Evolutionary conservation across 805 yeast species (phyloP).

Genomic region (Metschnikowia hibisci): DNA sequence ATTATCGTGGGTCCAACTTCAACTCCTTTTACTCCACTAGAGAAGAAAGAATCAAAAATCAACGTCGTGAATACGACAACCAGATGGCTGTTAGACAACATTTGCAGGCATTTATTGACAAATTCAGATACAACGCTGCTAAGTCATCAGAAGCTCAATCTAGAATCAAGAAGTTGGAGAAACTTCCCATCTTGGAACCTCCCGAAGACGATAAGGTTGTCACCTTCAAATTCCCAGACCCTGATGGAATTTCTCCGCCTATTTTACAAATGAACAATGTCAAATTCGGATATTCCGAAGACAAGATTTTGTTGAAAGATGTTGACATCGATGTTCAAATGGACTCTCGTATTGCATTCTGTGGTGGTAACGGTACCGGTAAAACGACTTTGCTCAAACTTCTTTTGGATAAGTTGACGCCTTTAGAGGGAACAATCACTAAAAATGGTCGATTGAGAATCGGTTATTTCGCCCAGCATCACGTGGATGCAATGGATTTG

Average conservation of each 20-base stretch:
- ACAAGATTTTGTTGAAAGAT: slow-evolving; percentile 59
- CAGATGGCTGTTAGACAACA: slow-evolving; percentile 96
- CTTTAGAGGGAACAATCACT: slow-evolving; percentile 73
- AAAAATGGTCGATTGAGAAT: slow-evolving; percentile 84
- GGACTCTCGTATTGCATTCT: slow-evolving; percentile 93
- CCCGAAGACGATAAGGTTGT: slow-evolving; percentile 89
- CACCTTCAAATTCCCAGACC: slow-evolving; percentile 91
- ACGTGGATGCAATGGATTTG: slow-evolving; percentile 95
- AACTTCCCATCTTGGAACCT: slow-evolving; percentile 85
- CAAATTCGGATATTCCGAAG: slow-evolving; percentile 74
- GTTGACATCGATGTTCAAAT: slow-evolving; percentile 89
- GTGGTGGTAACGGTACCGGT: slow-evolving; percentile 99
- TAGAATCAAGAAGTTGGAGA: slow-evolving; percentile 93
- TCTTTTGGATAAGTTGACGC: slow-evolving; percentile 71
- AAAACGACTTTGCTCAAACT: slow-evolving; percentile 90
- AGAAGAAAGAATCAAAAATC: slow-evolving; percentile 93
- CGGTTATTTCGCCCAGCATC: slow-evolving; percentile 98
- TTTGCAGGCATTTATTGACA: slow-evolving; percentile 91
- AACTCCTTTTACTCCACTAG: slow-evolving; percentile 89
- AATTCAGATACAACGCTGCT: slow-evolving; percentile 95
- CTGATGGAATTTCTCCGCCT: slow-evolving; percentile 90
- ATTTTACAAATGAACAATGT: slow-evolving; percentile 84
- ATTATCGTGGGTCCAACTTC: slow-evolving; percentile 90
- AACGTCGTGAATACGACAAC: slow-evolving; percentile 90
- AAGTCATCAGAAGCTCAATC: slow-evolving; percentile 97